Base-by-base conservation (phyloP, 495 filamentous ascomycete genomes). In the Annulohypoxylon stygium region DNA sequence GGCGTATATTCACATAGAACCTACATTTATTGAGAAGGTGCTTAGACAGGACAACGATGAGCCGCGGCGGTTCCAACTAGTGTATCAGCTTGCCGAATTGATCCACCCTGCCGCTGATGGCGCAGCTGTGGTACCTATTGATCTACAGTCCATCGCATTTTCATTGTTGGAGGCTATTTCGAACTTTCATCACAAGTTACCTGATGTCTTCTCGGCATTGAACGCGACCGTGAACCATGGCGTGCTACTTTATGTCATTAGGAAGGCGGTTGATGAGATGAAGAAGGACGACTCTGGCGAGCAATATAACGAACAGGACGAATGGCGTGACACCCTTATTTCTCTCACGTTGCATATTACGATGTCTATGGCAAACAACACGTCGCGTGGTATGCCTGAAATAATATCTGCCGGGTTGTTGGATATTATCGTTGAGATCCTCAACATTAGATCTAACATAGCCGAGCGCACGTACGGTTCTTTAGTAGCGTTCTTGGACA, bases 201-300 rank as follows among this genome's bases (percentile, higher is more conserved):
- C 87, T 16, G 97, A 99, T 71, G 91, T 98, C 14, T 90, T 92
- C 68, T 87, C 93, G 58, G 95, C 95, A 33, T 83, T 99, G 23
- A 95, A 91, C 76, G 92, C 94, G 64, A 96, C 96, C 79, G 94
- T 97, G 61, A 98, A 95, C 76, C 97, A 99, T 73, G 97, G 97
- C 12, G 90, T 98, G 14, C 86, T 99, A n/a, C 90, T 97, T 77
- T 98, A 98, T 77, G 86, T 97, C 66, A 90, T 97, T 36, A 90
- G 95, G 55, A 97, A 95, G 78, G 91, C 93, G 10, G 92, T 97
- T 62, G 93, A 91, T 23, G 91, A 93, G 69, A 89, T 98, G 80
- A 87, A 85, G 41, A 82, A 81, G 8, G 88, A 92, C 50, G 83
- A 86, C n/a, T 61, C 66, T 45, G 84, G 87, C 54, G 88, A 90